These are phyloP conservation scores for Solanum chaucha DNA, from an alignment of 257 asterid species.

Conservation along the genomic window DNA sequence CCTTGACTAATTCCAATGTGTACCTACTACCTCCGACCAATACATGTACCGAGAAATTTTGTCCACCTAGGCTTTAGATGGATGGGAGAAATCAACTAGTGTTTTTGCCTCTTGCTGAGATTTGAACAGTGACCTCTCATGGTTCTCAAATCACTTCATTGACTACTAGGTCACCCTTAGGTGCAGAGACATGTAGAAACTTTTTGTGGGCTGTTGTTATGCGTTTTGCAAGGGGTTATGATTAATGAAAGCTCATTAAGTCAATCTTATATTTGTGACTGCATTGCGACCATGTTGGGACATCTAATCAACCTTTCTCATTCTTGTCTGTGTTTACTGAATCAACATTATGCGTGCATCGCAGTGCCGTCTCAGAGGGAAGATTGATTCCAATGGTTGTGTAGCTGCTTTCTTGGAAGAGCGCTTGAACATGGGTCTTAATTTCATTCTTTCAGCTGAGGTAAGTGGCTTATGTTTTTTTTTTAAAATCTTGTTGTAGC, in stretches of 20 bases:
- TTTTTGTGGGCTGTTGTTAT: background rate
- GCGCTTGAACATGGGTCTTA: constrained; percentile 13
- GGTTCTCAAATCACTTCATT: background rate
- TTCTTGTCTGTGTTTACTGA: background rate
- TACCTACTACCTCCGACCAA: background rate
- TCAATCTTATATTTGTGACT: background rate
- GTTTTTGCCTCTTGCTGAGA: background rate
- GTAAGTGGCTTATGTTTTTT: background rate
- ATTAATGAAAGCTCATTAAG: background rate
- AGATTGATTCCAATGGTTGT: constrained; percentile 12
- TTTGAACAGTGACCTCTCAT: background rate
- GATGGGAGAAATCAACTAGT: background rate
- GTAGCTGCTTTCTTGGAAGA: constrained; percentile 15
- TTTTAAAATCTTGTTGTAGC: background rate
- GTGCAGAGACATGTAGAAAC: background rate
- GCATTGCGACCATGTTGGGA: background rate
- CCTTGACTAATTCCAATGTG: background rate
- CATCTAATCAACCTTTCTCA: background rate
- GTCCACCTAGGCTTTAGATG: background rate
- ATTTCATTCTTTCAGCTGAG: constrained; percentile 12
- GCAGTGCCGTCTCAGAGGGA: constrained; percentile 18
- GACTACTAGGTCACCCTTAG: background rate
- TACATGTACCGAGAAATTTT: background rate
- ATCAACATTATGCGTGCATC: background rate
- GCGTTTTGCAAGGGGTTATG: background rate